Percentiles rank a stretch among this genome's conserved stretches.
Evolutionary conservation across 2,329 filamentous ascomycete species (phyloP).

Genomic region (Ophiostoma angusticollis): DNA sequence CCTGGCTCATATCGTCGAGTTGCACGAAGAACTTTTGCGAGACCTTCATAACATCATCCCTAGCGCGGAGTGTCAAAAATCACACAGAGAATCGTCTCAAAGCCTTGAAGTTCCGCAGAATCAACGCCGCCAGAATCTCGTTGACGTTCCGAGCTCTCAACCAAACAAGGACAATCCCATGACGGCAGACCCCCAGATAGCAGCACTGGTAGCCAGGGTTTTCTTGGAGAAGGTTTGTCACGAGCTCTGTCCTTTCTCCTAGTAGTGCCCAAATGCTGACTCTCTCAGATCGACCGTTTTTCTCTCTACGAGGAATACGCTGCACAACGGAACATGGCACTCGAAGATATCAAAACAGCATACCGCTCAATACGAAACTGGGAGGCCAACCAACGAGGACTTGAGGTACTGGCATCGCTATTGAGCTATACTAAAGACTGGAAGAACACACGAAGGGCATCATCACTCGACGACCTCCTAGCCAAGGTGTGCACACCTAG

Average conservation of each 20-base stretch:
- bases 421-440: slow-evolving; percentile 56
- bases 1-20: slow-evolving; percentile 62
- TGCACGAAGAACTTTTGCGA: slow-evolving; percentile 71
- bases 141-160: slow-evolving; percentile 30
- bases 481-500: slow-evolving; percentile 65
- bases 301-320: slow-evolving; percentile 86
- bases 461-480: slow-evolving; percentile 74
- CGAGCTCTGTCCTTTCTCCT: neutral
- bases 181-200: slow-evolving; percentile 44
- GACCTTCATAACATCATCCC: slow-evolving; percentile 62
- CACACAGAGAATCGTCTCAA: slow-evolving; percentile 16
- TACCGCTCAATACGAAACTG: slow-evolving; percentile 59
- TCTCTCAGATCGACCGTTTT: slow-evolving; percentile 59
- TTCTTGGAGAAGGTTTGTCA: slow-evolving; percentile 42
- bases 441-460: slow-evolving; percentile 54
- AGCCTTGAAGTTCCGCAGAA: slow-evolving; percentile 11
- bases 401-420: slow-evolving; percentile 70
- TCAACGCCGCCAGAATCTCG: slow-evolving; percentile 35
- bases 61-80: slow-evolving; percentile 47
- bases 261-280: neutral
- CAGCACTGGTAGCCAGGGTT: slow-evolving; percentile 46
- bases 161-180: slow-evolving; percentile 36
- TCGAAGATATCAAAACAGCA: slow-evolving; percentile 59
- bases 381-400: slow-evolving; percentile 69
- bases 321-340: slow-evolving; percentile 76